Percentiles rank a stretch among this genome's conserved stretches.
These are phyloP conservation scores for Talinum fruticosum DNA, from an alignment of 148 eudicot genomes.

Conservation along the genomic window DNA sequence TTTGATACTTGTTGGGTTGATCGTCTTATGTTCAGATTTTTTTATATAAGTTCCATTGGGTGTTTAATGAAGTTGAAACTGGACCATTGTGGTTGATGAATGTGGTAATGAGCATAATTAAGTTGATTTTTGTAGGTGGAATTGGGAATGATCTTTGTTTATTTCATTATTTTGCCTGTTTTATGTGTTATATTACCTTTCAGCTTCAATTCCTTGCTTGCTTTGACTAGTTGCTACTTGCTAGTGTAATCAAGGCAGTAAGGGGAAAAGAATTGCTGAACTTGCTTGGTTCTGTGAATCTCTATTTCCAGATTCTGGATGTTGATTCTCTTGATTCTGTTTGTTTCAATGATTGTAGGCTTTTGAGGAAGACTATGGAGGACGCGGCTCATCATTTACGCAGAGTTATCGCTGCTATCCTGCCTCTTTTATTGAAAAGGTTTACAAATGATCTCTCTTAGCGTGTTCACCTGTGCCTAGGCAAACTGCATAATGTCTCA, in stretches of 20 bases:
- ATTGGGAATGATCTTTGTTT: neutral
- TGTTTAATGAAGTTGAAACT: neutral
- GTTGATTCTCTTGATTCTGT: conserved; percentile 5
- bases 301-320: neutral
- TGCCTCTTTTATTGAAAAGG: conserved; percentile 38
- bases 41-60: conserved; percentile 5
- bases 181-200: neutral
- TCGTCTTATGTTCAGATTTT: neutral
- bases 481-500: conserved; percentile 5
- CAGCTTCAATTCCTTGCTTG: neutral
- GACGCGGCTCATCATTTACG: conserved; percentile 16
- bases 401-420: conserved; percentile 40
- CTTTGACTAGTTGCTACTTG: neutral
- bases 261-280: neutral
- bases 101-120: neutral
- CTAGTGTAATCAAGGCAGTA: neutral
- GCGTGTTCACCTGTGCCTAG: neutral
- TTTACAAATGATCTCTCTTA: neutral
- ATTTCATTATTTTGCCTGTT: neutral
- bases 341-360: conserved; percentile 28
- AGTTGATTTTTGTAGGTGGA: neutral
- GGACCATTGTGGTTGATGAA: conserved; percentile 6
- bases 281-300: neutral
- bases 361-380: conserved; percentile 19
- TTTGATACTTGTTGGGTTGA: conserved; percentile 2